Evolutionary conservation across 768 basidiomycete genomes (phyloP).

Genomic region (Agaricus subrufescens): DNA sequence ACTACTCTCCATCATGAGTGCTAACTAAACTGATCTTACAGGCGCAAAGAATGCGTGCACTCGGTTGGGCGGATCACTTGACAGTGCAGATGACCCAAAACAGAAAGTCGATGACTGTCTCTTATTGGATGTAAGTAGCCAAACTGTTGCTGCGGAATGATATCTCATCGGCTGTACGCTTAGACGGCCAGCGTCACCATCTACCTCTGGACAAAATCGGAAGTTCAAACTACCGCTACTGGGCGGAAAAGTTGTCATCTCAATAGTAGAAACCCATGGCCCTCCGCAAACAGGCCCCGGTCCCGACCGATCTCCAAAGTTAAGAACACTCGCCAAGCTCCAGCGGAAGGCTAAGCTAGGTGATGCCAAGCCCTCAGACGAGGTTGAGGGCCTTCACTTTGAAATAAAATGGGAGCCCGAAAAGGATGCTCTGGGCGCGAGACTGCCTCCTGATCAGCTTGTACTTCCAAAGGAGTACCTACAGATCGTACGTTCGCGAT

Average conservation of each 20-base stretch:
- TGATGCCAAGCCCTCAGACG: slow-evolving; percentile 56
- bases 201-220: slow-evolving; percentile 21
- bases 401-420: slow-evolving; percentile 77
- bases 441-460: slow-evolving; percentile 44
- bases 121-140: slow-evolving; percentile 84
- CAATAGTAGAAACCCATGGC: slow-evolving; percentile 53
- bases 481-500: slow-evolving; percentile 46
- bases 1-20: neutral
- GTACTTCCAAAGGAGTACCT: slow-evolving; percentile 38
- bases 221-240: slow-evolving; percentile 48
- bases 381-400: slow-evolving; percentile 66
- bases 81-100: slow-evolving; percentile 65
- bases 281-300: slow-evolving; percentile 33
- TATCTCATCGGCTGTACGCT: neutral
- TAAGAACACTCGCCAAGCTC: slow-evolving; percentile 53
- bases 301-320: slow-evolving; percentile 48
- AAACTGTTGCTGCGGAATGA: neutral
- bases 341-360: slow-evolving; percentile 63
- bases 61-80: slow-evolving; percentile 83
- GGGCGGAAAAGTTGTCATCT: slow-evolving; percentile 72
- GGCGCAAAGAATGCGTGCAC: slow-evolving; percentile 74
- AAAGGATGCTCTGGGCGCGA: slow-evolving; percentile 58
- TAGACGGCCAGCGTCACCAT: slow-evolving; percentile 26
- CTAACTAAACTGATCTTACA: slow-evolving; percentile 18
- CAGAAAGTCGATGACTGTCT: slow-evolving; percentile 61